Percentiles rank a stretch among this genome's conserved stretches.
These are phyloP conservation scores for Kurtzmaniella quercitrusa DNA, from an alignment of 1,139 yeast species.

Conservation along the genomic window DNA sequence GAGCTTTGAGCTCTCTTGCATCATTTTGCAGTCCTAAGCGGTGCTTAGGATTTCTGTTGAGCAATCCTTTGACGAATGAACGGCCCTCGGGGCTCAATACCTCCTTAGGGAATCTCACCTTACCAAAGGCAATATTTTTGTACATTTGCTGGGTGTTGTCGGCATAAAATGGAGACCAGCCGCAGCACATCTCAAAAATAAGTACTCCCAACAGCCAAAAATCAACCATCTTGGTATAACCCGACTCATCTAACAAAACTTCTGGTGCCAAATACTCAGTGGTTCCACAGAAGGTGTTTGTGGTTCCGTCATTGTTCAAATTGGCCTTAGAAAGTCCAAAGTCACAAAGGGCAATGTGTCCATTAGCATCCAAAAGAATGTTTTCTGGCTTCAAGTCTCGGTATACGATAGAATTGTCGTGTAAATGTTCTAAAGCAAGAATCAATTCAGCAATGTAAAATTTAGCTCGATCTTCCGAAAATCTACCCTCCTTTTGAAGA, in stretches of 20 bases:
- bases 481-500: constrained; percentile 91
- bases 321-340: constrained; percentile 95
- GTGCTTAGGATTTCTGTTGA: constrained; percentile 93
- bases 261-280: constrained; percentile 89
- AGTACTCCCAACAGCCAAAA: constrained; percentile 82
- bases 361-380: constrained; percentile 89
- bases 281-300: constrained; percentile 96
- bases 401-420: constrained; percentile 88
- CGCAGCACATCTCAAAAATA: constrained; percentile 90
- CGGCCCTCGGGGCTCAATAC: constrained; percentile 89
- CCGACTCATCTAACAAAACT: constrained; percentile 74
- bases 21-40: constrained; percentile 88
- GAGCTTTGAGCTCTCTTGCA: constrained; percentile 87
- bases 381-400: constrained; percentile 96
- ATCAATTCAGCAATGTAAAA: constrained; percentile 95
- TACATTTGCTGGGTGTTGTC: constrained; percentile 98
- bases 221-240: constrained; percentile 84
- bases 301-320: constrained; percentile 80
- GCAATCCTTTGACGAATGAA: constrained; percentile 87
- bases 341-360: constrained; percentile 94
- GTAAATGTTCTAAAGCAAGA: constrained; percentile 85
- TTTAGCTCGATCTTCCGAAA: constrained; percentile 87
- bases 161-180: constrained; percentile 99
- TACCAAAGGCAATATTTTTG: constrained; percentile 96
- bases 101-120: constrained; percentile 94